These are phyloP conservation scores for Fomitopsis pulvina DNA, from an alignment of 768 basidiomycete genomes.

Conservation along the genomic window DNA sequence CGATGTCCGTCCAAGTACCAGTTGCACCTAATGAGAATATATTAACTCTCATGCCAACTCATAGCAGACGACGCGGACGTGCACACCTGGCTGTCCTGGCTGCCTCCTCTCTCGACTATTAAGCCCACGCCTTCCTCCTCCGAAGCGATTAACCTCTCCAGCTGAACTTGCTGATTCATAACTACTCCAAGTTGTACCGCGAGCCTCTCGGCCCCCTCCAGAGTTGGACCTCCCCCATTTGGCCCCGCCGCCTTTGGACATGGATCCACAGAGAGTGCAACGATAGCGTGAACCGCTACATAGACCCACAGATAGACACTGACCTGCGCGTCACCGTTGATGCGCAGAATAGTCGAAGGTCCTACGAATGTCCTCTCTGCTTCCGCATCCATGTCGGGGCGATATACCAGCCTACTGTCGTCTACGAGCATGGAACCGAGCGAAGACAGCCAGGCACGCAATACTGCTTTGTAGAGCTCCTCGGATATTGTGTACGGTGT, in stretches of 20 bases:
- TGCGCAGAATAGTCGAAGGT: conserved; percentile 1
- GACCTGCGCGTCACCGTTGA: conserved; percentile 20
- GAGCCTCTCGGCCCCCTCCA: not conserved
- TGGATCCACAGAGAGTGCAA: not conserved
- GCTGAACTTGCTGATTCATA: not conserved
- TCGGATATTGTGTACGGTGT: too few species aligned
- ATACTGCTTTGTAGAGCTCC: not conserved
- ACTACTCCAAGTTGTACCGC: not conserved
- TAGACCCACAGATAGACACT: conserved; percentile 17
- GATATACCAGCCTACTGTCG: conserved; percentile 6
- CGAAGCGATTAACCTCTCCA: not conserved
- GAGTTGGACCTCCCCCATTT: not conserved
- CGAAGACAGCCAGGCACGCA: not conserved
- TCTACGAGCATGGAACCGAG: not conserved
- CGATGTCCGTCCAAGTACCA: not conserved
- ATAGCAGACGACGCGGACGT: too few species aligned
- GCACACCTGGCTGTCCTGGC: too few species aligned
- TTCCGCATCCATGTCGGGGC: not conserved
- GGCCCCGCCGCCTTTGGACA: not conserved
- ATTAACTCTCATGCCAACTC: too few species aligned
- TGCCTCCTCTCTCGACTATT: too few species aligned
- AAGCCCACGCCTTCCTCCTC: not conserved
- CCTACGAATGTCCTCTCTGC: not conserved
- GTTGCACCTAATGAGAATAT: too few species aligned
- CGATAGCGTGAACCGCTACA: conserved; percentile 9